Evolutionary conservation across 2,329 filamentous ascomycete genomes (phyloP).

Genomic region (Nakataea oryzae): DNA sequence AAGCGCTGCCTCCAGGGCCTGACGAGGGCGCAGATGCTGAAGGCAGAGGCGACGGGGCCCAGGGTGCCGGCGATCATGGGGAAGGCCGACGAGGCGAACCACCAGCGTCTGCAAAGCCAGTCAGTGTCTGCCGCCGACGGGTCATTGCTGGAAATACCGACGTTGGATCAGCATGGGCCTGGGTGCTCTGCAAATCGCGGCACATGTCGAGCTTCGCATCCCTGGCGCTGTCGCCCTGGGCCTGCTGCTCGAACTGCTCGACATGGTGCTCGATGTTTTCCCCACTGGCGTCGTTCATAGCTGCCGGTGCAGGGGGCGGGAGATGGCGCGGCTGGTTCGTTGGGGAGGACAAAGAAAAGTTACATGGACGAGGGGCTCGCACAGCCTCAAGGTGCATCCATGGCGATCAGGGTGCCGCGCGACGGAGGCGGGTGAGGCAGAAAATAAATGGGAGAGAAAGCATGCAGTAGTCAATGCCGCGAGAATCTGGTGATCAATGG

Average conservation of each 20-base stretch:
- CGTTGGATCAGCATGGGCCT: constrained; percentile 33
- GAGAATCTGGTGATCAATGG: background rate
- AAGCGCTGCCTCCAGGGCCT: constrained; percentile 62
- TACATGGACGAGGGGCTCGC: background rate
- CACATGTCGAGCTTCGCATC: constrained; percentile 8
- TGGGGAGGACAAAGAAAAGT: background rate
- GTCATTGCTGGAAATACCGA: constrained; percentile 13
- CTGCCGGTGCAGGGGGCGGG: no score
- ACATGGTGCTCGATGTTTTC: constrained; percentile 14
- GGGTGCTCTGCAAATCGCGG: constrained; percentile 23
- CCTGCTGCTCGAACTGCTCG: constrained; percentile 10
- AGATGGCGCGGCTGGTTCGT: background rate
- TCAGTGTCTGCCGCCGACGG: background rate
- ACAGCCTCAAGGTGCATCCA: background rate
- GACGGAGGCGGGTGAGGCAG: no score
- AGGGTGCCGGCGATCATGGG: constrained; percentile 76
- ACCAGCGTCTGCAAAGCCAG: constrained; percentile 32
- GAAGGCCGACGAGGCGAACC: constrained; percentile 55
- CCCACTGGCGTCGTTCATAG: constrained; percentile 18
- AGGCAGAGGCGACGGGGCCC: constrained; percentile 77
- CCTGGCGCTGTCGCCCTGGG: constrained; percentile 16
- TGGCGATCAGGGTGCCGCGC: background rate
- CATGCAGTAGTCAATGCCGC: background rate
- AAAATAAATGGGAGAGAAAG: background rate
- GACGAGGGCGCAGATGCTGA: constrained; percentile 79